Conservation (phyloP, 164 flowering plant genomes). For the Vitis labrusca region DNA sequence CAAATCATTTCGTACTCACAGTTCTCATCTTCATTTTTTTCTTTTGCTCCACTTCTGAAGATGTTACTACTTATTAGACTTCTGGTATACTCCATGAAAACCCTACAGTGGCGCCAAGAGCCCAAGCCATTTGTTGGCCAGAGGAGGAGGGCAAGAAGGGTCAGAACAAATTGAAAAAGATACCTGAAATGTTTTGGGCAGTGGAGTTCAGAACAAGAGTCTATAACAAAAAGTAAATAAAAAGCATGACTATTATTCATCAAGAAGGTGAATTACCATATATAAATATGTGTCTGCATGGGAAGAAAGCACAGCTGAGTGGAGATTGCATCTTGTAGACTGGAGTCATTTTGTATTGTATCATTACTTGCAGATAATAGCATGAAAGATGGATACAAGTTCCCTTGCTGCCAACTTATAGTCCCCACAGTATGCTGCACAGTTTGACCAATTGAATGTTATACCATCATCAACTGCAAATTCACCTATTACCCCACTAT, state of each 20-base stretch:
- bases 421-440: conserved; percentile 93
- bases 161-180: conserved; percentile 48
- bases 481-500: neutral
- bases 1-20: conserved; percentile 89
- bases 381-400: conserved; percentile 92
- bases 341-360: conserved; percentile 32
- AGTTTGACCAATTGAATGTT: conserved; percentile 15
- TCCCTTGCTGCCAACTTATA: conserved; percentile 97
- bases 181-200: conserved; percentile 57
- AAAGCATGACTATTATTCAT: neutral
- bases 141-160: conserved; percentile 54
- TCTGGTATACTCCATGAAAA: conserved; percentile 23
- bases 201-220: conserved; percentile 7
- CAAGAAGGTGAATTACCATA: conserved; percentile 56
- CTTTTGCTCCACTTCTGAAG: conserved; percentile 42
- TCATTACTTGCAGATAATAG: conserved; percentile 57
- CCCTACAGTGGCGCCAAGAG: conserved; percentile 22
- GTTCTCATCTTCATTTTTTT: conserved; percentile 75
- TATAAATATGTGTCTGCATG: conserved; percentile 65
- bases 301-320: conserved; percentile 84
- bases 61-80: conserved; percentile 25
- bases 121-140: conserved; percentile 61
- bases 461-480: conserved; percentile 3
- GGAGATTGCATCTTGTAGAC: conserved; percentile 38
- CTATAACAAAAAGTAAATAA: neutral